Evolutionary conservation across 176 grass and related monocot genomes (phyloP), one percentile per base, ranked within the genome.

Genomic region (Zea luxurians): DNA sequence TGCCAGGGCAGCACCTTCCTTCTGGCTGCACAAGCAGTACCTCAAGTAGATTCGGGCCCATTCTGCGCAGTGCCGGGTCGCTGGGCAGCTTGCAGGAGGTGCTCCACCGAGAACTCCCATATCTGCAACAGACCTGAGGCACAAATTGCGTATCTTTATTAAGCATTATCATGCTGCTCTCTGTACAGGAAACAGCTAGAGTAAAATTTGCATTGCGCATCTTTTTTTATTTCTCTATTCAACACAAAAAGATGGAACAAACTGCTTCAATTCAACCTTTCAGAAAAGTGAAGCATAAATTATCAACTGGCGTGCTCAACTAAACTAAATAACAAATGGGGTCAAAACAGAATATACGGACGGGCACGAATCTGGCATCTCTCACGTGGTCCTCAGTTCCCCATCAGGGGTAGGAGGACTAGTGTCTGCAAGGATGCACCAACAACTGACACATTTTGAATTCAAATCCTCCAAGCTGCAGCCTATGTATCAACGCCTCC

Each of bases 21-120:
- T 93, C 15, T 17, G 65, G 76, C 75, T 83, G 70, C 92, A 99
- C 13, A 96, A 20, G 43, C 92, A 93, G 67, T 96, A 96, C 66
- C 93, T 91, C 64, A 99, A 67, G 79, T 96, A 93, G 20, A 70
- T 64, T 55, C 70, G 75, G 20, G 88, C 92, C 96, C 96, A 99
- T 36, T 95, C 44, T 13, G 88, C 82, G 5, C 96, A 99, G 50
- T 85, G 67, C 45, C 63, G 17, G 12, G 68, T 64, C 8, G 74
- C 61, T 4, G 82, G 75, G 74, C 81, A 90, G 52, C 48, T 70
- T 34, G 78, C 63, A 68, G 27, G 27, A 27, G 79, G 59, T 13
- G 70, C 60, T 84, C 78, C 12, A 71, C 78, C 21, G 35, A 89
- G 79, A 59, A 74, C 74, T 64, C 68, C 72, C 96, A 96, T 97